Evolutionary conservation across 2,329 filamentous ascomycete species (phyloP).

Genomic region (Pseudogymnoascus sp.): DNA sequence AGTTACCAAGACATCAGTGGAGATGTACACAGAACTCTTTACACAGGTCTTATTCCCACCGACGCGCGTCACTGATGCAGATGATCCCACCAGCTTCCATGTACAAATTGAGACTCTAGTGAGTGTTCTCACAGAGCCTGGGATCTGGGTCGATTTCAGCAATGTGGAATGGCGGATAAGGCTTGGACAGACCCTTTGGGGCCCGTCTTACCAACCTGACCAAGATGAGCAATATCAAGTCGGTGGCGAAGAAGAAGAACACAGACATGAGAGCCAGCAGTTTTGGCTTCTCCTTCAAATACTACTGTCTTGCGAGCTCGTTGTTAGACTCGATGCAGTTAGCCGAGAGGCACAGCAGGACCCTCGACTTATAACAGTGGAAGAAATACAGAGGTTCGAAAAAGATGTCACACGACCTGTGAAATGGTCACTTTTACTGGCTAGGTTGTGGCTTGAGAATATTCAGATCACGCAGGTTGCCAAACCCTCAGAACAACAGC

Average conservation of each 20-base stretch:
- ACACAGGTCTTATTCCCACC: slow-evolving; percentile 51
- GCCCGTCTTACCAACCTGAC: slow-evolving; percentile 40
- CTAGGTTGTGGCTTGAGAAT: slow-evolving; percentile 61
- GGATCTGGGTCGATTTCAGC: slow-evolving; percentile 69
- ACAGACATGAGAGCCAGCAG: slow-evolving; percentile 46
- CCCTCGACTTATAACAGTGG: slow-evolving; percentile 43
- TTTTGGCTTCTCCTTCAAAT: slow-evolving; percentile 63
- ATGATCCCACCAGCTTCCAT: slow-evolving; percentile 54
- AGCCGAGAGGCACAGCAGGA: slow-evolving; percentile 53
- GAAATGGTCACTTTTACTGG: slow-evolving; percentile 59
- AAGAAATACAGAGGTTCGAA: slow-evolving; percentile 54
- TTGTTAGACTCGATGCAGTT: slow-evolving; percentile 56
- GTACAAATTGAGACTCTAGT: slow-evolving; percentile 64
- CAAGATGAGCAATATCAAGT: slow-evolving; percentile 46
- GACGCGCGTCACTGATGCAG: slow-evolving; percentile 47
- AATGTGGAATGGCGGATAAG: slow-evolving; percentile 68
- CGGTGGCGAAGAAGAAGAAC: slow-evolving; percentile 36
- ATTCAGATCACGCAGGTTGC: slow-evolving; percentile 40
- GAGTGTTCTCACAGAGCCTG: slow-evolving; percentile 54
- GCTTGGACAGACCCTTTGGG: slow-evolving; percentile 66
- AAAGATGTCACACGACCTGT: slow-evolving; percentile 54
- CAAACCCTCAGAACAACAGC: not conserved
- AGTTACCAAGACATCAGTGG: slow-evolving; percentile 40
- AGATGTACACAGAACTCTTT: slow-evolving; percentile 57
- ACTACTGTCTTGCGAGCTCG: slow-evolving; percentile 56